Evolutionary conservation across 2,329 filamentous ascomycete genomes (phyloP).

Genomic region (Pseudogymnoascus sp.): DNA sequence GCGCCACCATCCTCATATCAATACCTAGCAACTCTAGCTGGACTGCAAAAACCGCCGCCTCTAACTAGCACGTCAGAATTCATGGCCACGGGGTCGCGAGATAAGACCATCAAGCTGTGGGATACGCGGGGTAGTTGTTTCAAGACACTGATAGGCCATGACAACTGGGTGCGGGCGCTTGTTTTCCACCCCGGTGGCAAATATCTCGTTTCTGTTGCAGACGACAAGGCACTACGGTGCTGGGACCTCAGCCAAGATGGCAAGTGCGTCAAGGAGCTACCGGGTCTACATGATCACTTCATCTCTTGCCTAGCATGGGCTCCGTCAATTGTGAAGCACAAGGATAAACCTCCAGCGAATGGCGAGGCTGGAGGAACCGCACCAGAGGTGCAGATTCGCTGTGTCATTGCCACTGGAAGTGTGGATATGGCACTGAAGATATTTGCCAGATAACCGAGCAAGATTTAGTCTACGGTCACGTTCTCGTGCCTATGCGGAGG

Average conservation of each 20-base stretch:
- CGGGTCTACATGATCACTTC: slow-evolving; percentile 75
- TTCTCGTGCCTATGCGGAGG: neutral
- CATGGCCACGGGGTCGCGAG: slow-evolving; percentile 79
- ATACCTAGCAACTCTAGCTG: slow-evolving; percentile 68
- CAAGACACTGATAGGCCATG: slow-evolving; percentile 78
- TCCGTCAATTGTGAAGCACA: slow-evolving; percentile 62
- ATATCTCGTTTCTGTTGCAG: slow-evolving; percentile 75
- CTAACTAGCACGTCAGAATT: slow-evolving; percentile 73
- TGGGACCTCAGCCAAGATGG: slow-evolving; percentile 91
- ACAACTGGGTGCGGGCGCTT: slow-evolving; percentile 85
- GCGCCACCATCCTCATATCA: slow-evolving; percentile 75
- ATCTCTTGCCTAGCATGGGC: slow-evolving; percentile 85
- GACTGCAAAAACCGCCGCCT: slow-evolving; percentile 73
- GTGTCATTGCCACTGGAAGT: slow-evolving; percentile 79
- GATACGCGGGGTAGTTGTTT: slow-evolving; percentile 76
- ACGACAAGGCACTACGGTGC: slow-evolving; percentile 88
- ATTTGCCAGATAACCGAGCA: slow-evolving; percentile 48
- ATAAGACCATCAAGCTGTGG: slow-evolving; percentile 89
- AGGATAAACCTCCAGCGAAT: slow-evolving; percentile 29
- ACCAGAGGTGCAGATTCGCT: slow-evolving; percentile 57
- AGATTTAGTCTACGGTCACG: neutral
- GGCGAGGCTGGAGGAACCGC: slow-evolving; percentile 37
- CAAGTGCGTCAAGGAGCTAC: slow-evolving; percentile 76
- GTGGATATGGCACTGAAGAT: slow-evolving; percentile 74
- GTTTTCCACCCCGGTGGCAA: slow-evolving; percentile 90